Evolutionary conservation across 306 rosid species (phyloP), one percentile per base, ranked within the genome.

Genomic region (Trifolium pratense): DNA sequence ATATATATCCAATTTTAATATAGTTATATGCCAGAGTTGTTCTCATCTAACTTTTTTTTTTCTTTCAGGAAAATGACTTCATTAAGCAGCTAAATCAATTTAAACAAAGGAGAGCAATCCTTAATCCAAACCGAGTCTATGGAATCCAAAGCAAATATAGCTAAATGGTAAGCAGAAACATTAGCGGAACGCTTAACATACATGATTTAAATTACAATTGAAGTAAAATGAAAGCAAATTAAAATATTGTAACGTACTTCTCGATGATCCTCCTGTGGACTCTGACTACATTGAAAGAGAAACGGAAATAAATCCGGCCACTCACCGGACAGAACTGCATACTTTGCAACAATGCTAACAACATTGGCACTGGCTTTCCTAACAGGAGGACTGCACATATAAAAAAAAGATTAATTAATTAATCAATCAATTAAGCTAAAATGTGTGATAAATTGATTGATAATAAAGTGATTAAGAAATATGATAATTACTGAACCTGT

Each of bases 241-340:
- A 53, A n/a, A 64, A 51, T 14, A 64, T 42, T n/a, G 34, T 39
- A 70, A 79, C 87, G 79, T 78, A 90, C 99, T 83, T 95, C 99
- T 58, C 97, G 90, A 76, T 95, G 99, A 17, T 95, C 99, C 71
- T 95, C 99, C 57, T 91, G 97, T 3, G 87, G 75, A 89, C 99
- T 92, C 86, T 90, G 97, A 86, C 97, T 91, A 40, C 97, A 91
- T 66, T 88, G 97, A 83, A 95, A 95, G 73, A 95, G 89, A 78
- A 95, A 95, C 26, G 97, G 97, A 82, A 95, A 78, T 75, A 95
- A 85, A 59, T 95, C 97, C 3, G 97, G 90, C 99, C 99, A 95
- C 69, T 95, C 99, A 9, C 96, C 97, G 0, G 97, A 86, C 0
- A 97, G 97, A 74, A 92, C 92, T 0, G 97, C 99, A 61, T 95